These are phyloP conservation scores for Eucalyptus tenuipes DNA, from an alignment of 345 rosid genomes.

Conservation along the genomic window DNA sequence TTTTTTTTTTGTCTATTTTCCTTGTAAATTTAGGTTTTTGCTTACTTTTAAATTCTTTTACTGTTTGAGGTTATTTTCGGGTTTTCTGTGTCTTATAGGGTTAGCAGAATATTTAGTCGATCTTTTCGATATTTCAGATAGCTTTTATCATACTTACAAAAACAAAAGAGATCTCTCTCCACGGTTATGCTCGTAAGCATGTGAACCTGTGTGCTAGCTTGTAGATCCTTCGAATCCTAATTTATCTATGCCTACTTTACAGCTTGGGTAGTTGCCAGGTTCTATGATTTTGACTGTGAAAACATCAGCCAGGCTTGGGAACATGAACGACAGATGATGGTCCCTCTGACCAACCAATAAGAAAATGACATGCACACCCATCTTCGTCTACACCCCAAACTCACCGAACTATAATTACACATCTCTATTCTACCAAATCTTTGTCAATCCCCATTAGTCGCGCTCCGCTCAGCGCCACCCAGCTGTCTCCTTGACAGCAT, in stretches of 20 bases:
- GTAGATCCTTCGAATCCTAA: background rate
- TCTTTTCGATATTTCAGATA: background rate
- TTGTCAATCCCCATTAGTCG: background rate
- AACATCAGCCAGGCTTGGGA: background rate
- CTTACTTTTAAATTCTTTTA: no score
- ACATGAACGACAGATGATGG: background rate
- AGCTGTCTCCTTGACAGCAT: fast-evolving
- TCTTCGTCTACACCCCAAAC: background rate
- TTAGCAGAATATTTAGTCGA: background rate
- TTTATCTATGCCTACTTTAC: background rate
- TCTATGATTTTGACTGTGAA: no score
- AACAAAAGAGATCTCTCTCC: background rate
- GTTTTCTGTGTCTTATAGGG: no score
- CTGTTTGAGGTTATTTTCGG: background rate
- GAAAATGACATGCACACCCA: background rate
- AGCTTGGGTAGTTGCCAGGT: background rate
- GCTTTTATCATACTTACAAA: background rate
- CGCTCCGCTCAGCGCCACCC: background rate
- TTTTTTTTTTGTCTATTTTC: background rate
- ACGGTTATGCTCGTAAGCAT: background rate
- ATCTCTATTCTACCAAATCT: background rate
- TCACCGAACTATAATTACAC: background rate
- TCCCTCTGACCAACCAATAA: background rate
- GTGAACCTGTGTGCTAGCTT: background rate
- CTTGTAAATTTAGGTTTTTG: background rate